phyloP scores from a whole-genome alignment of 1,284 basidiomycete species.

The Takashimella tepidaria region DNA sequence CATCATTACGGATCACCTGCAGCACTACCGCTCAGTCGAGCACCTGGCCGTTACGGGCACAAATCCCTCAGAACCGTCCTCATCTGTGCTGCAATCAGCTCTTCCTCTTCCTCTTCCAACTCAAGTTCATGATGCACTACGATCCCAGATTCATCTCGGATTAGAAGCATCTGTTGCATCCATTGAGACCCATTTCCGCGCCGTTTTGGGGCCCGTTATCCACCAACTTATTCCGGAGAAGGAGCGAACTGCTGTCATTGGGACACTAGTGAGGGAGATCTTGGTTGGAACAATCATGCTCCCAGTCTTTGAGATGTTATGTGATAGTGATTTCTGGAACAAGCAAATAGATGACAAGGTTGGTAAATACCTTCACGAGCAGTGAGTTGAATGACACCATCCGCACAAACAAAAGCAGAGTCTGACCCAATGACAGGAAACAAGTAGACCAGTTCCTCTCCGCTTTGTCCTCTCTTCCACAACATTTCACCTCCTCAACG shows the following conservation, averaged over 20 bases:
- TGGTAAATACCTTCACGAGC: conserved; percentile 39
- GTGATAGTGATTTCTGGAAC: conserved; percentile 97
- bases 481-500: conserved; percentile 15
- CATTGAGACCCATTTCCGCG: conserved; percentile 76
- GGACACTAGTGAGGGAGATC: conserved; percentile 73
- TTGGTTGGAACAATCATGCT: conserved; percentile 73
- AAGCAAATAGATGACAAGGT: conserved; percentile 69
- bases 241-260: conserved; percentile 67
- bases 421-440: conserved; percentile 38
- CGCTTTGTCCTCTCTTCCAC: conserved; percentile 46
- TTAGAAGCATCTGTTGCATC: conserved; percentile 78
- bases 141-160: conserved; percentile 78
- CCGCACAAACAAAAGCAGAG: no score
- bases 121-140: conserved; percentile 67
- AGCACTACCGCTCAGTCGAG: conserved; percentile 88
- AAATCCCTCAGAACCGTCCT: conserved; percentile 48
- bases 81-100: conserved; percentile 42
- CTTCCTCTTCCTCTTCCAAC: conserved; percentile 31
- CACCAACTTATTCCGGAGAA: conserved; percentile 67
- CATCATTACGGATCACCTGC: conserved; percentile 78
- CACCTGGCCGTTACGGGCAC: conserved; percentile 50
- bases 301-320: conserved; percentile 83
- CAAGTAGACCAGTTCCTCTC: conserved; percentile 53
- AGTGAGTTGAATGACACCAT: conserved; percentile 21
- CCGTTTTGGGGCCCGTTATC: conserved; percentile 64